Evolutionary conservation across 2,329 filamentous ascomycete genomes (phyloP), one percentile per base, ranked within the genome.

Genomic region (Pseudopithomyces maydicus): DNA sequence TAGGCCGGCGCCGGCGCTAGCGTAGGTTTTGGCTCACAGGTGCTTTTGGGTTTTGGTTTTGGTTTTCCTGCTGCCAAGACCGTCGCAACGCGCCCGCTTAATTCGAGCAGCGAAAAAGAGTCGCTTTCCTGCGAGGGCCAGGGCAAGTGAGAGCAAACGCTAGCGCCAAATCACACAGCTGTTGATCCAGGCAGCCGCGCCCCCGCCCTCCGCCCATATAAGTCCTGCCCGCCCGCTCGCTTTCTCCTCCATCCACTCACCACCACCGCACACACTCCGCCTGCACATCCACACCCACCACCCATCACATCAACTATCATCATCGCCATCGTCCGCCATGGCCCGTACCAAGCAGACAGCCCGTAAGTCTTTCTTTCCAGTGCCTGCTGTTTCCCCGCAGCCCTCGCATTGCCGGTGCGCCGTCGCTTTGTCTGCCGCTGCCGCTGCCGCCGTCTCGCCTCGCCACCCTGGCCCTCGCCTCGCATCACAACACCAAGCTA

Each of bases 271-370:
- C 69, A 68, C 66, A 59, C 68, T 64, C 58, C 58, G 57, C 61
- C 54, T 56, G 69, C 64, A 62, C 67, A 44, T 41, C 32, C 54
- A 61, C 66, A 62, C 51, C 64, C 65, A 56, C 55, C 58, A 63
- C 63, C 57, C 63, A 62, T 62, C 60, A 64, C 63, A 58, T 60
- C 55, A 55, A 56, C 52, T 61, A 54, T 64, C 70, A 65, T 64
- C 64, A 63, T 54, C 64, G 58, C 54, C 66, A 67, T 62, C 63
- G 56, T 57, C 62, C 62, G 54, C 69, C 69, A 83, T 83, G 81
- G 81, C 81, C 65, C 81, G 81, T 65, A 83, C 81, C 69, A 83
- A 83, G 80, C 81, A 83, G 74, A 83, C 81, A 67, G 81, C 81
- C 71, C 81, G 81, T 82, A 79, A 81, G 80, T 82, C 57, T 61